A percentile compares a stretch with the other conserved stretches of the same genome.
These are phyloP conservation scores for Berberis thunbergii DNA, from an alignment of 164 flowering plant species.

Conservation along the genomic window DNA sequence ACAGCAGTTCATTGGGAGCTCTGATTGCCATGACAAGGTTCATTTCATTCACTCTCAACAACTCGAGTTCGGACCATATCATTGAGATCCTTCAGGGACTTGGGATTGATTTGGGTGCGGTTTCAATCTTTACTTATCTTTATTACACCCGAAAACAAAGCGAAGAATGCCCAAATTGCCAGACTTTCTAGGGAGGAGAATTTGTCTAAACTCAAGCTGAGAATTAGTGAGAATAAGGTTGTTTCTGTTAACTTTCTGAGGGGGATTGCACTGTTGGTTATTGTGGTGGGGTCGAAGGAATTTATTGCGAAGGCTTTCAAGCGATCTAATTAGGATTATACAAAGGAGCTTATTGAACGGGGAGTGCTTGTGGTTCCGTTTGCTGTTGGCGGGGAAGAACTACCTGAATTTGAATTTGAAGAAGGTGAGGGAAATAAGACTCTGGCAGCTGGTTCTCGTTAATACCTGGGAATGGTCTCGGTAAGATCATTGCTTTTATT, in stretches of 20 bases:
- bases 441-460: conserved; percentile 82
- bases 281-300: conserved; percentile 75
- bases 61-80: conserved; percentile 24
- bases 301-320: conserved; percentile 57
- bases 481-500: conserved; percentile 31
- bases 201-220: conserved; percentile 76
- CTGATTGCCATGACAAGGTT: conserved; percentile 66
- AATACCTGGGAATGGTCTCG: conserved; percentile 58
- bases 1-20: conserved; percentile 75
- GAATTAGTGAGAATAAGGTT: conserved; percentile 50
- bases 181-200: conserved; percentile 83
- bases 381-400: conserved; percentile 46
- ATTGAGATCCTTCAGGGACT: conserved; percentile 59
- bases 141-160: conserved; percentile 56
- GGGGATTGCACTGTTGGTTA: conserved; percentile 80
- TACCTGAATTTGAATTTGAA: conserved; percentile 51
- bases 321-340: conserved; percentile 43
- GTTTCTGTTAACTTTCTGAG: conserved; percentile 53
- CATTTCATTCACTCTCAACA: conserved; percentile 49
- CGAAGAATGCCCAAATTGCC: conserved; percentile 72
- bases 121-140: conserved; percentile 59
- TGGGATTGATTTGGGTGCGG: conserved; percentile 78
- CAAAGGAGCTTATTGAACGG: conserved; percentile 60
- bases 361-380: conserved; percentile 89
- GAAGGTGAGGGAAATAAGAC: conserved; percentile 41